Conservation (phyloP, 1,284 basidiomycete species). For the Malassezia vespertilionis region DNA sequence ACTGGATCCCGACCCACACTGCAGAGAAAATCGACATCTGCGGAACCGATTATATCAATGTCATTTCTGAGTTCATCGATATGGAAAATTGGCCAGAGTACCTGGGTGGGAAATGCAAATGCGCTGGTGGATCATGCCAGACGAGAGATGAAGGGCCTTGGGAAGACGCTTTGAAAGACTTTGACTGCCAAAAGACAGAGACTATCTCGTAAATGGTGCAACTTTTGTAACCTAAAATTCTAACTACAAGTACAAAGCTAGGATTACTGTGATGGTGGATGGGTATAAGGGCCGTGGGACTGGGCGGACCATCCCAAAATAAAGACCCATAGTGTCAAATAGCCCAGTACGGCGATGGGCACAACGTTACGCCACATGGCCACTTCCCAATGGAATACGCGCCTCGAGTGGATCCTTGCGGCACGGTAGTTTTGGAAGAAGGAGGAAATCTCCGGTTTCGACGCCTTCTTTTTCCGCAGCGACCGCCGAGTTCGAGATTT, state of each 20-base stretch:
- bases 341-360: constrained; percentile 36
- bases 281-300: too few relatives aligned
- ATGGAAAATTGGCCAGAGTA: constrained; percentile 29
- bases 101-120: constrained; percentile 37
- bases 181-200: too few relatives aligned
- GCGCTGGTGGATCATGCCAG: constrained; percentile 22
- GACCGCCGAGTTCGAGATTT: not conserved
- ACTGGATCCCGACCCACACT: constrained; percentile 38
- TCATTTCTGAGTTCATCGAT: constrained; percentile 28
- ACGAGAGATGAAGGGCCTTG: constrained; percentile 33
- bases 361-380: constrained; percentile 42
- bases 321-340: constrained; percentile 38
- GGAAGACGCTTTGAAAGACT: constrained; percentile 16
- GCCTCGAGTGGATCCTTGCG: constrained; percentile 15
- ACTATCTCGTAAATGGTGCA: too few relatives aligned
- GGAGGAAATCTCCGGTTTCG: constrained; percentile 6
- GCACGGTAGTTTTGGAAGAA: constrained; percentile 16
- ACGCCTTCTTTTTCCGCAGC: not conserved
- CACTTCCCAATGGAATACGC: constrained; percentile 45
- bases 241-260: too few relatives aligned
- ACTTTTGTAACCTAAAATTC: too few relatives aligned
- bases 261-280: too few relatives aligned
- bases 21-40: constrained; percentile 43
- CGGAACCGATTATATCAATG: constrained; percentile 26
- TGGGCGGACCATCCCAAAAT: constrained; percentile 8